Base-by-base conservation (phyloP, 1,284 basidiomycete species). In the Austroboletus novae-zelandiae region DNA sequence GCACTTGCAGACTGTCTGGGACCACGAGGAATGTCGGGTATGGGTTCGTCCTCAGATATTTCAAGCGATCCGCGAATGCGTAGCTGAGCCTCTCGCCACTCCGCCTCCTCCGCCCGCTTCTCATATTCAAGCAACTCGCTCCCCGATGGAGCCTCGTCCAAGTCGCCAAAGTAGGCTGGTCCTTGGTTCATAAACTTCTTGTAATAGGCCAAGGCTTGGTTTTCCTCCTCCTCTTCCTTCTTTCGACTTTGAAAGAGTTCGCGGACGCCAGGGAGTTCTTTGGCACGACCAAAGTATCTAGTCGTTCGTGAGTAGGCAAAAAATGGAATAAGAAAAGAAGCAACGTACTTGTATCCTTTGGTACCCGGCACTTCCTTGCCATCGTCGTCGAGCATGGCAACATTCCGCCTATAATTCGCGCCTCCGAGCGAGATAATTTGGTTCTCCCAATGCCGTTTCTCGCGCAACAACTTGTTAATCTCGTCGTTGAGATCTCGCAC, bases 401-500 rank as follows among this genome's bases (percentile, higher is more conserved):
- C 86, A 63, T 91, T 95, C 45, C 95, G 76, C 63, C 91, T 81
- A 66, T 98, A 99, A 65, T 99, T 99, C 25, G 96, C 97, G 52
- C 96, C 97, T 46, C 96, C 97, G 1, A 99, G 75, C 14, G 87
- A 84, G 20, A 98, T 84, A 46, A 98, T 98, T 69, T 98, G 95
- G 59, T 93, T 94, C 76, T 98, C 96, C 92, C 94, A 99, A 69
- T 97, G 93, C 31, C 88, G 73, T 71, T 98, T 98, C 71, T 99
- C 96, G 31, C 96, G 80, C 76, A 99, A 75, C 10, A 98, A 76
- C 66, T 89, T 92, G 76, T 99, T 99, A 64, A 99, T 99, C 67
- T 98, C 94, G 69, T 99, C 96, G 67, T 99, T 99, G 40, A 64
- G 5, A 48, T 65, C 96, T 40, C 96, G 87, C 30, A 97, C 85